Base-by-base conservation (phyloP, 2,329 filamentous ascomycete genomes). In the Chaetomium olivaceum region DNA sequence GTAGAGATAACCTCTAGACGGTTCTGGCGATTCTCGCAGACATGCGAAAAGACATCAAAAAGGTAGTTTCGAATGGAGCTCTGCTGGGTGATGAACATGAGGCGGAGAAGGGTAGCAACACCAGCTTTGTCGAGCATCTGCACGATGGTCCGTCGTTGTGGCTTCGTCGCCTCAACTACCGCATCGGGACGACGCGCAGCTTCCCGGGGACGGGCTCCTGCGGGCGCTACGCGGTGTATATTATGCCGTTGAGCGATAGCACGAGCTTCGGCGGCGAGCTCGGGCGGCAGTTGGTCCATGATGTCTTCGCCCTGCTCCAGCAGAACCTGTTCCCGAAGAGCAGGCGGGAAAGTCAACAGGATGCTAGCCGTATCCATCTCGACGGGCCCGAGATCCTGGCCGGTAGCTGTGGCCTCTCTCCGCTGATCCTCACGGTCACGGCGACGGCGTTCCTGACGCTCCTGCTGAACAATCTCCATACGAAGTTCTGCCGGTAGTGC, bases 121-220 rank as follows among this genome's bases (percentile, higher is more conserved):
- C 96, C 95, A 56, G 93, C 86, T 79, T 97, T 97, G 77, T 99
- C 95, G 33, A 99, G 86, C 90, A 99, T 97, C 76, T 99, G 95
- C 27, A 97, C 91, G 65, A 96, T 91, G 25, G 92, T 89, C 67
- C 91, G 90, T 64, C 91, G 88, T 73, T 91, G 89, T 46, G 83
- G 79, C 79, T 93, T 94, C 75, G 83, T 85, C 75, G 83, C 85
- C 70, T 87, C 78, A 70, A 65, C 69, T 12, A 73, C 73, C 29
- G 73, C 71, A 60, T 74, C 75, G 19, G 73, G 52, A 72, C 65
- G 69, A 52, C 68, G 69, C n/a, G 60, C 48, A 59, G 46, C 52
- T 12, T 69, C 67, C 19, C 67, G 64, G 14, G 67, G 29, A 27
- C 69, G 71, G 16, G 61, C 36, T 9, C 59, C 67, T 2, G 60